Base-by-base conservation (phyloP, 495 filamentous ascomycete genomes). In the Penicillium manginii region DNA sequence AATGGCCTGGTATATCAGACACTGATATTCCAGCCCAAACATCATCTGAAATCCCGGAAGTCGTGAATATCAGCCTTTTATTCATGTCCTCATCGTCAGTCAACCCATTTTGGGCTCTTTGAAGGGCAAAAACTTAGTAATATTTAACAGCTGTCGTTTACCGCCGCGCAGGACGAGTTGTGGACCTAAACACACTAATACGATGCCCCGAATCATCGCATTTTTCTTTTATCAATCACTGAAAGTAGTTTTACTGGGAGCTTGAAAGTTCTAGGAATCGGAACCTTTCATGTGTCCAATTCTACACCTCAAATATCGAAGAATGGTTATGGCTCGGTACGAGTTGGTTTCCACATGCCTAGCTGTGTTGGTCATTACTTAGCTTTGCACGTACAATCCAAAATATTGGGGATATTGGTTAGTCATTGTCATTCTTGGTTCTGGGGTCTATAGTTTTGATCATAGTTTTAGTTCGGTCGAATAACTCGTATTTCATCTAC, bases 331-430 rank as follows among this genome's bases (percentile, higher is more conserved):
- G 42, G n/a, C 50, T 52, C 32, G 54, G 59, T 4, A 54, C 59
- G 12, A 42, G 57, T 52, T 18, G 42, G 57, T 52, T 57, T 45
- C 55, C 43, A 52, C 23, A 58, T 43, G 54, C 45, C 50, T 23
- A 40, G 49, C 46, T 40, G 50, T 18, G 33, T 54, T 21, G 46
- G 54, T 18, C 39, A 54, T 42, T 48, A 62, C 40, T 54, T 54
- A 4, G 57, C 57, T 31, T 56, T 42, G 40, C 54, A 62, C 18
- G 49, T 54, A 19, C 54, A 58, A n/a, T 40, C 42, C 18, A 62
- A 52, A 33, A 37, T 50, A 18, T 21, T 62, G 23, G 18, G 55
- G 29, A 53, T 46, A 39, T 50, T 40, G 9, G 55, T 58, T 40
- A 15, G 55, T 58, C 54, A 53, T 53, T 15, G 50, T 49, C 4